Conservation (phyloP, 805 yeast species). For the Saturnispora diversa region DNA sequence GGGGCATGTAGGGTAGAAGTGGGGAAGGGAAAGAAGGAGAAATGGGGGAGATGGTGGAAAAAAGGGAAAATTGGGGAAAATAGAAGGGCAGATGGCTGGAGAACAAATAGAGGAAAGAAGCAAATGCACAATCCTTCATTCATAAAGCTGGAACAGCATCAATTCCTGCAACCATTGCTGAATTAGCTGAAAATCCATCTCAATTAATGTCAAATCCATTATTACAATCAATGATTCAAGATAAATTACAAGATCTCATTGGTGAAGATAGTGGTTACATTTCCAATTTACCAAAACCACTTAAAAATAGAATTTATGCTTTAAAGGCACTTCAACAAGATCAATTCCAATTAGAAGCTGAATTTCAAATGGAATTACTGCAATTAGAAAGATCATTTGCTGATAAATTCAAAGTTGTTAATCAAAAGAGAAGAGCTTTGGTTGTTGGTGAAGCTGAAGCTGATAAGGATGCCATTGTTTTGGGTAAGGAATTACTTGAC, state of each 20-base stretch:
- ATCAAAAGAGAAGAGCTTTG: conserved; percentile 62
- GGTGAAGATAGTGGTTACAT: conserved; percentile 87
- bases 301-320: conserved; percentile 71
- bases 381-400: conserved; percentile 78
- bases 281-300: conserved; percentile 59
- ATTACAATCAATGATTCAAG: conserved; percentile 79
- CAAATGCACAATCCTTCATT: conserved; percentile 70
- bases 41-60: too few relatives aligned
- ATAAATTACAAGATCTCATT: conserved; percentile 72
- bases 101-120: conserved; percentile 42
- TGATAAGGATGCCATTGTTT: conserved; percentile 56
- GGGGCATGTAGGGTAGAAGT: too few relatives aligned
- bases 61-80: background rate
- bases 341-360: conserved; percentile 78
- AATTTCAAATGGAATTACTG: conserved; percentile 82
- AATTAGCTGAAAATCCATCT: conserved; percentile 42
- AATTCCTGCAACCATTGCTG: conserved; percentile 65
- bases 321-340: conserved; percentile 73
- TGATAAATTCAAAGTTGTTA: conserved; percentile 66
- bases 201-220: conserved; percentile 61
- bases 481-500: conserved; percentile 30
- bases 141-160: conserved; percentile 45
- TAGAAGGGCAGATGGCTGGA: background rate
- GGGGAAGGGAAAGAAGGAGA: too few relatives aligned
- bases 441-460: conserved; percentile 73